Evolutionary conservation across 2,329 filamentous ascomycete genomes (phyloP).

Genomic region (Cladosporium sp.): DNA sequence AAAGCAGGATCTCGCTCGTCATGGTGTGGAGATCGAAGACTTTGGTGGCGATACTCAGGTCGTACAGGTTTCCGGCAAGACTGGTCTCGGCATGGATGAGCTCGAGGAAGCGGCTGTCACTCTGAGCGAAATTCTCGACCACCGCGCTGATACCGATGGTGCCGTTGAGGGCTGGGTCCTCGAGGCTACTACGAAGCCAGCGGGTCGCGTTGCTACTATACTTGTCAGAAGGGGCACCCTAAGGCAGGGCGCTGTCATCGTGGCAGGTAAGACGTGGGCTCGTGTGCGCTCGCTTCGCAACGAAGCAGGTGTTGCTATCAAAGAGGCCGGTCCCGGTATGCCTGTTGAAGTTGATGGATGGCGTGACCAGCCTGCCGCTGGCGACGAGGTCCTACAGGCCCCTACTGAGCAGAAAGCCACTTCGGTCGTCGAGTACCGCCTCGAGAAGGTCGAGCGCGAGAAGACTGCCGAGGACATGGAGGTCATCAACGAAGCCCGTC

Average conservation of each 20-base stretch:
- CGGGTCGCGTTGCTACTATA: conserved; percentile 83
- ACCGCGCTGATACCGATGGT: conserved; percentile 75
- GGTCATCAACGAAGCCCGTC: conserved; percentile 70
- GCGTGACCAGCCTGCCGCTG: conserved; percentile 81
- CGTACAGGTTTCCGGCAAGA: conserved; percentile 89
- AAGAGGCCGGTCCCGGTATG: conserved; percentile 78
- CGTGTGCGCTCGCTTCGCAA: conserved; percentile 81
- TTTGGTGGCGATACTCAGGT: conserved; percentile 93
- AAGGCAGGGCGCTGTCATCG: conserved; percentile 74
- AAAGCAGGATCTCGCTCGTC: conserved; percentile 78
- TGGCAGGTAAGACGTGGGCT: conserved; percentile 86
- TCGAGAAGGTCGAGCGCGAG: conserved; percentile 68
- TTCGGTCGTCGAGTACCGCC: conserved; percentile 72
- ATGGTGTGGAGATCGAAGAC: conserved; percentile 91
- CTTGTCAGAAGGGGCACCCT: conserved; percentile 87
- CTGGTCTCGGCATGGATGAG: conserved; percentile 84
- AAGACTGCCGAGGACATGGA: conserved; percentile 68
- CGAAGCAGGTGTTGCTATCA: conserved; percentile 72
- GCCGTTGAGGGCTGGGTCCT: conserved; percentile 90
- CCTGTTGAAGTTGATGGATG: conserved; percentile 95
- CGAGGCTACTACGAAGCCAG: conserved; percentile 82
- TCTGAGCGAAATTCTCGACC: conserved; percentile 85
- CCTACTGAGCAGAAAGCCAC: conserved; percentile 75
- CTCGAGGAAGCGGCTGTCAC: conserved; percentile 88
- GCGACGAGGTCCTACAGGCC: conserved; percentile 84